Evolutionary conservation across 176 grass and related monocot genomes (phyloP).

Genomic region (Oryza nivara): DNA sequence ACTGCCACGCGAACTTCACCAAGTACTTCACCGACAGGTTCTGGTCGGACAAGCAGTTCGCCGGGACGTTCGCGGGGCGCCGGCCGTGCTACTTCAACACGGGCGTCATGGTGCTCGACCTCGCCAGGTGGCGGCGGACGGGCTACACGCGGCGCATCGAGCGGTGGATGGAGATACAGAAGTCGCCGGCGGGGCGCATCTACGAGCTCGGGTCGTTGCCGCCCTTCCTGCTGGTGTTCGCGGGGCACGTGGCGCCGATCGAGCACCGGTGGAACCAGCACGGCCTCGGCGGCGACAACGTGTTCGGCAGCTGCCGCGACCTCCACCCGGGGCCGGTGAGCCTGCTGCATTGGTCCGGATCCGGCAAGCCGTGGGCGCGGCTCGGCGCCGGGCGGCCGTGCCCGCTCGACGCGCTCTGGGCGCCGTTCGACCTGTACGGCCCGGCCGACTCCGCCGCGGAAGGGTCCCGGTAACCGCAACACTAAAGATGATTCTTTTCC

Average conservation of each 20-base stretch:
- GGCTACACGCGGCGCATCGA: slow-evolving; percentile 77
- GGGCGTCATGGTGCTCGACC: slow-evolving; percentile 88
- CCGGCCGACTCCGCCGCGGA: slow-evolving; percentile 43
- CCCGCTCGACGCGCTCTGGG: slow-evolving; percentile 89
- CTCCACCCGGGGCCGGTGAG: slow-evolving; percentile 88
- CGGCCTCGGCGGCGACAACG: slow-evolving; percentile 88
- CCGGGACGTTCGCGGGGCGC: slow-evolving; percentile 56
- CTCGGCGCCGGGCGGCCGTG: slow-evolving; percentile 72
- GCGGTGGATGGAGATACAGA: slow-evolving; percentile 96
- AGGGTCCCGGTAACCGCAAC: slow-evolving; percentile 55
- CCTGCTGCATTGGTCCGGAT: slow-evolving; percentile 94
- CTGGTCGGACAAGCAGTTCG: slow-evolving; percentile 69
- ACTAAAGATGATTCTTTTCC: slow-evolving; percentile 57
- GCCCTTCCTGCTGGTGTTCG: slow-evolving; percentile 92
- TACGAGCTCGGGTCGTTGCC: slow-evolving; percentile 92
- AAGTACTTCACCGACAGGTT: slow-evolving; percentile 85
- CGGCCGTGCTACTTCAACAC: slow-evolving; percentile 96
- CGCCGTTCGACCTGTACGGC: slow-evolving; percentile 83
- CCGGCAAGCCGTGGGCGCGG: slow-evolving; percentile 88
- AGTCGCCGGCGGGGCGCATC: slow-evolving; percentile 61
- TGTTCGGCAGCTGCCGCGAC: slow-evolving; percentile 86
- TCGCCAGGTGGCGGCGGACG: slow-evolving; percentile 57
- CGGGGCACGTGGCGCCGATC: slow-evolving; percentile 86
- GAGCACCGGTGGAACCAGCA: slow-evolving; percentile 99
- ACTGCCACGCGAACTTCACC: slow-evolving; percentile 96